phyloP scores from a whole-genome alignment of 345 rosid species.

The Arabis alpina region DNA sequence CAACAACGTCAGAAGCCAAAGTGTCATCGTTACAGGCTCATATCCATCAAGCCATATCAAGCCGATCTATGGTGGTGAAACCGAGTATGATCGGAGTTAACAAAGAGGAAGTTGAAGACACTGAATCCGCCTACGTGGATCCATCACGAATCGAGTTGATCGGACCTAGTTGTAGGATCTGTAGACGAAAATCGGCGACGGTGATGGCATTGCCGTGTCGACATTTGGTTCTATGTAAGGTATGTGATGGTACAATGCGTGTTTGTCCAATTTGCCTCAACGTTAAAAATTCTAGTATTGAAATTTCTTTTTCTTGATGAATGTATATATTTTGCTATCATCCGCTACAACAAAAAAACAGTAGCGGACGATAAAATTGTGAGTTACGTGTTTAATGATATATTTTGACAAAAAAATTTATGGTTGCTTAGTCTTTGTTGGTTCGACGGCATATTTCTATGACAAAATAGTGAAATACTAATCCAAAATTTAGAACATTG shows the following conservation, averaged over 20 bases:
- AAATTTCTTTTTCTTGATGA: conserved; percentile 54
- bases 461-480: too few species aligned
- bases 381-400: too few species aligned
- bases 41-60: conserved; percentile 60
- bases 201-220: conserved; percentile 86
- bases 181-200: conserved; percentile 56
- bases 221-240: conserved; percentile 68
- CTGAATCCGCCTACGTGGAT: conserved; percentile 60
- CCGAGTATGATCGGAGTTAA: neutral
- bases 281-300: conserved; percentile 58
- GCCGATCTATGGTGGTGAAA: conserved; percentile 13
- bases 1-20: conserved; percentile 66
- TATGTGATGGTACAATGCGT: conserved; percentile 56
- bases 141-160: too few species aligned
- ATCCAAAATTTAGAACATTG: too few species aligned
- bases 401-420: too few species aligned
- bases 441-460: too few species aligned
- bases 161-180: conserved; percentile 50
- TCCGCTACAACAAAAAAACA: too few species aligned
- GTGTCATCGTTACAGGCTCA: conserved; percentile 74
- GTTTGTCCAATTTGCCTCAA: conserved; percentile 74
- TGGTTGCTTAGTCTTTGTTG: too few species aligned
- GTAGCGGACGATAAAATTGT: too few species aligned
- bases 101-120: conserved; percentile 50
- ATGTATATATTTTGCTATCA: too few species aligned